Base-by-base conservation (phyloP, 2,329 filamentous ascomycete species). In the Colletotrichum brevisporum region DNA sequence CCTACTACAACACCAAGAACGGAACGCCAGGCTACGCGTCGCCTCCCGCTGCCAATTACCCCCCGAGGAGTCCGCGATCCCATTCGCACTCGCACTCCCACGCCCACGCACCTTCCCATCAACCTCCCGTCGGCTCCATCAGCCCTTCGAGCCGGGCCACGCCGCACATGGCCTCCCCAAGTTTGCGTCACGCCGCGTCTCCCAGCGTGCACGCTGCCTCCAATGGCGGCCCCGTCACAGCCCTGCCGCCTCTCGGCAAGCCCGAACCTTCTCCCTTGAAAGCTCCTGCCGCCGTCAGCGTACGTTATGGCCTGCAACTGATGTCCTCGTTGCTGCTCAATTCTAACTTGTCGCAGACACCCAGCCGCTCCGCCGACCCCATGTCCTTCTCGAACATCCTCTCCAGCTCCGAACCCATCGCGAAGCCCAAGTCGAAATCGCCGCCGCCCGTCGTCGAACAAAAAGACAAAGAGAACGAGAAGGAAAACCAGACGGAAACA, bases 381-480 rank as follows among this genome's bases (percentile, higher is more conserved):
- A 98, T 98, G 95, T 96, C 95, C 5, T 96, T 98, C 77, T 96
- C 94, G 73, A 98, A 95, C 78, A 97, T 98, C 69, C 90, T 98
- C 51, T 95, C 94, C 4, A 94, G 89, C 73, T 87, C 92, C 63
- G 91, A 94, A 64, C 90, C 92, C 61, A 85, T 89, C 47, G 83
- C 85, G 2, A 85, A 85, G 70, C 85, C 87, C 8, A 86, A 83
- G 73, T 67, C 63, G 13, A 70, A 68, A 43, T 70, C 67, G 6
- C 69, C 68, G 5, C 63, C 53, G 16, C 31, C 62, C 16, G 57
- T 61, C n/a, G 48, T 61, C n/a, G 48, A 59, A 4, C 64, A 60
- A 6, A 60, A 43, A 5, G 67, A 47, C 12, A 51, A 47, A 21
- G 68, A 72, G 39, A 60, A 69, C 18, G 73, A 74, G 27, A 47